Evolutionary conservation across 495 filamentous ascomycete genomes (phyloP).

Genomic region (Trichoderma gamsii): DNA sequence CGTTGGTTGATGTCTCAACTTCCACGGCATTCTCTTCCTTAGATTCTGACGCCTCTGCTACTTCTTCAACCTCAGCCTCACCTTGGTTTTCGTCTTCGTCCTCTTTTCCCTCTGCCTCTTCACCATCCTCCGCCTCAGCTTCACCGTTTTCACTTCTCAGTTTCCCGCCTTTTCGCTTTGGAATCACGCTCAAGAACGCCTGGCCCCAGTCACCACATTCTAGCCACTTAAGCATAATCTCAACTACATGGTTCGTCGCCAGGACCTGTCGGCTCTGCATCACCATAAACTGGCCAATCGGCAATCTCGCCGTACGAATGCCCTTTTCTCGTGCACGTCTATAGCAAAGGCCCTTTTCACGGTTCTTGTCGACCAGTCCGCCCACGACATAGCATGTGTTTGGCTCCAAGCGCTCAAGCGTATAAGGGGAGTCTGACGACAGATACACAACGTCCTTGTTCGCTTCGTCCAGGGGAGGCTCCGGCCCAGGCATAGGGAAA

Average conservation of each 20-base stretch:
- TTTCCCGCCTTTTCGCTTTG: slow-evolving; percentile 71
- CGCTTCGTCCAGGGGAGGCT: slow-evolving; percentile 32
- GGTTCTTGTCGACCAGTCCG: slow-evolving; percentile 89
- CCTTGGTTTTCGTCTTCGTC: slow-evolving; percentile 21
- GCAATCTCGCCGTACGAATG: slow-evolving; percentile 80
- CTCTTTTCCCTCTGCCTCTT: slow-evolving; percentile 25
- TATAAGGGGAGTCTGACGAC: slow-evolving; percentile 77
- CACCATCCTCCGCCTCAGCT: slow-evolving; percentile 19
- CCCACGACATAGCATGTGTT: slow-evolving; percentile 90
- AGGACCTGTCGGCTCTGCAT: slow-evolving; percentile 80
- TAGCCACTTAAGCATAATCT: slow-evolving; percentile 93
- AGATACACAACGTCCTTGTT: slow-evolving; percentile 67
- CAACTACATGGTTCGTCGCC: slow-evolving; percentile 88
- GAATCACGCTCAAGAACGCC: slow-evolving; percentile 81
- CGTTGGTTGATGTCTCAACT: neutral
- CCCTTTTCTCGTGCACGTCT: slow-evolving; percentile 66
- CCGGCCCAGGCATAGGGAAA: slow-evolving; percentile 20
- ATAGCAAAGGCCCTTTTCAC: slow-evolving; percentile 91
- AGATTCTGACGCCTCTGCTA: neutral
- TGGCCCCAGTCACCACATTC: slow-evolving; percentile 82
- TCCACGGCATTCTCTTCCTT: neutral
- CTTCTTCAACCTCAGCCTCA: slow-evolving; percentile 4
- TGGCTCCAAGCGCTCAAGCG: slow-evolving; percentile 69
- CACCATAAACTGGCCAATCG: slow-evolving; percentile 85
- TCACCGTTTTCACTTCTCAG: slow-evolving; percentile 28